Base-by-base conservation (phyloP, 2,329 filamentous ascomycete genomes). In the Paraconiothyrium sp. region DNA sequence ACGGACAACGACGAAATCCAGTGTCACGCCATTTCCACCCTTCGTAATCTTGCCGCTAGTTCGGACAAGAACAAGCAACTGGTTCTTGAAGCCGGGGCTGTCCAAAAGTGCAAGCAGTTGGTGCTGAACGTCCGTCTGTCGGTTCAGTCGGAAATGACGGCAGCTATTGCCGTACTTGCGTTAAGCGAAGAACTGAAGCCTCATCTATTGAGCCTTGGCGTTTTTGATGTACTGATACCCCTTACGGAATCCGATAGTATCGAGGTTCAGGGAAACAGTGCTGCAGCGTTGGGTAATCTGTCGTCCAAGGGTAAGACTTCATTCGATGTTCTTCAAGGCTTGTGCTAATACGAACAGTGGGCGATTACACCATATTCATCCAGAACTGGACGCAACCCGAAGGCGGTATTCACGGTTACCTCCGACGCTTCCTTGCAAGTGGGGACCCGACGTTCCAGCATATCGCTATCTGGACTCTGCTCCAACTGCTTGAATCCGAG, bases 1-100 rank as follows among this genome's bases (percentile, higher is more conserved):
- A 97, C 94, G 0, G 94, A 98, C 71, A 97, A 97, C 75, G 95
- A 99, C 79, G 95, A 99, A 77, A 99, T 99, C 55, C 95, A 99
- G 78, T 99, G 95, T 76, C 95, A 99, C 76, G 95, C 95, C 60
- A 99, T 99, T 67, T 98, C 95, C 5, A 99, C 95, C 0, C 86
- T 99, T 52, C 89, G 95, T 66, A 99, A 99, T 74, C 85, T 99
- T 61, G 95, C 95, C 7, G 95, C 95, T 58, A 98, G 94, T 80
- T 98, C 94, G 8, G 95, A 99, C 77, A 90, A 93, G 65, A 99
- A 99, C 86, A 99, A 99, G 82, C 92, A 96, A 61, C 86, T 99
- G n/a, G 95, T 99, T 1, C 83, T 99, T 52, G 93, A 98, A 79
- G 95, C 95, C 37, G 95, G 95, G 27, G 95, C 95, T 1, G 95